These are phyloP conservation scores for Potentilla sterilis DNA, from an alignment of 306 rosid genomes.

Conservation along the genomic window DNA sequence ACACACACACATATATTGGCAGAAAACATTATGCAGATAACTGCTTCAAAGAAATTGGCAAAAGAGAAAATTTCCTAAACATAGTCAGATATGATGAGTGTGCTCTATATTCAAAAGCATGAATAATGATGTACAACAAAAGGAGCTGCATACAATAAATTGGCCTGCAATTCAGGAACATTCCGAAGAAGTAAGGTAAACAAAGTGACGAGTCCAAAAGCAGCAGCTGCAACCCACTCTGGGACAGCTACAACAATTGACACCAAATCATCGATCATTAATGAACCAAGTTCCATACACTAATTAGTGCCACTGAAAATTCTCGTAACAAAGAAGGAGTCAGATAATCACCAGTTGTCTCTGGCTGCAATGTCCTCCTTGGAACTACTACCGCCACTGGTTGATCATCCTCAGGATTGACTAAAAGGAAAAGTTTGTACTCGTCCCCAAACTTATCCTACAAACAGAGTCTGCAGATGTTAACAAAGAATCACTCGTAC, in stretches of 20 bases:
- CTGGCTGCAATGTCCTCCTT: constrained; percentile 81
- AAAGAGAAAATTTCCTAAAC: not conserved
- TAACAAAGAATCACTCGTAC: constrained; percentile 23
- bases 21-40: not conserved
- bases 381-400: constrained; percentile 98
- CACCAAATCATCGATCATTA: constrained; percentile 12
- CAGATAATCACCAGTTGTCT: constrained; percentile 63
- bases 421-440: constrained; percentile 79
- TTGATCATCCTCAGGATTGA: constrained; percentile 96
- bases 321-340: constrained; percentile 11
- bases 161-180: constrained; percentile 86
- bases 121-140: not conserved
- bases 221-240: constrained; percentile 92
- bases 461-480: constrained; percentile 20
- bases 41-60: not conserved
- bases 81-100: not conserved
- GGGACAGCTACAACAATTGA: constrained; percentile 70
- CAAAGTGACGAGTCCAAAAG: constrained; percentile 90
- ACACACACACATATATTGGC: not conserved
- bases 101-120: not conserved
- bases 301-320: not conserved
- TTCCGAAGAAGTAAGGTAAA: constrained; percentile 85
- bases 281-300: constrained; percentile 20
- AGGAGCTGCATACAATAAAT: constrained; percentile 61
- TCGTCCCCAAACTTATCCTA: constrained; percentile 86